A percentile compares a stretch with the other conserved stretches of the same genome.
These are phyloP conservation scores for Umbelopsis isabellina DNA, from an alignment of 192 early-diverging fungal species.

Conservation along the genomic window DNA sequence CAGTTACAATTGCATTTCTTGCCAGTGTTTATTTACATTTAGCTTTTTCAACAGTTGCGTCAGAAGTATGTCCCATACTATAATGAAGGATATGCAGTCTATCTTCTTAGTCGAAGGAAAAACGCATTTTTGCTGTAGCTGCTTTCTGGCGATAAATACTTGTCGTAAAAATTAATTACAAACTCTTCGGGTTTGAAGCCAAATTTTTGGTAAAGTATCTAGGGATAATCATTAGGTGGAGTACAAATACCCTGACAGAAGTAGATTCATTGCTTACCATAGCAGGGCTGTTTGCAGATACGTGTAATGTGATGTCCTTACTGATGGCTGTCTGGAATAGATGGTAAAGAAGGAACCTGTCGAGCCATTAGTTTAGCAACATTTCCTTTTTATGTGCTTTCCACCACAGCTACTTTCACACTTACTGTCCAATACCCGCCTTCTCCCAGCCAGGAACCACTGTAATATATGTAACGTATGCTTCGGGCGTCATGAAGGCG, in stretches of 20 bases:
- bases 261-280: slow-evolving; percentile 58
- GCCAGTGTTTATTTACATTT: too few relatives aligned
- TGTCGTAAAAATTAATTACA: slow-evolving; percentile 87
- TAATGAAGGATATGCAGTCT: slow-evolving; percentile 6
- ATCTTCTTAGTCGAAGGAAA: slow-evolving; percentile 79
- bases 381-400: background rate
- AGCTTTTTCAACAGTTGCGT: too few relatives aligned
- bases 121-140: slow-evolving; percentile 84
- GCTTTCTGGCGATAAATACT: slow-evolving; percentile 79
- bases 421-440: slow-evolving; percentile 79
- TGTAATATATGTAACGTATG: slow-evolving; percentile 87
- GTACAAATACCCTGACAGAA: background rate
- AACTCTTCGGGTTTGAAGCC: slow-evolving; percentile 96
- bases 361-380: background rate
- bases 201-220: slow-evolving; percentile 89
- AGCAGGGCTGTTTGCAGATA: slow-evolving; percentile 89
- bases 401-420: slow-evolving; percentile 3
- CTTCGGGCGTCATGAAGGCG: slow-evolving; percentile 91
- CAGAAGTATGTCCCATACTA: too few relatives aligned
- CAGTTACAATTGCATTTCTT: too few relatives aligned
- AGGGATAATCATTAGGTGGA: background rate
- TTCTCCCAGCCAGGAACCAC: slow-evolving; percentile 85
- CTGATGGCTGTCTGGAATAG: slow-evolving; percentile 73
- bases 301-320: slow-evolving; percentile 90
- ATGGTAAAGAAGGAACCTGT: slow-evolving; percentile 63